Base-by-base conservation (phyloP, 2,329 filamentous ascomycete species). In the Aureobasidium mangrovei region DNA sequence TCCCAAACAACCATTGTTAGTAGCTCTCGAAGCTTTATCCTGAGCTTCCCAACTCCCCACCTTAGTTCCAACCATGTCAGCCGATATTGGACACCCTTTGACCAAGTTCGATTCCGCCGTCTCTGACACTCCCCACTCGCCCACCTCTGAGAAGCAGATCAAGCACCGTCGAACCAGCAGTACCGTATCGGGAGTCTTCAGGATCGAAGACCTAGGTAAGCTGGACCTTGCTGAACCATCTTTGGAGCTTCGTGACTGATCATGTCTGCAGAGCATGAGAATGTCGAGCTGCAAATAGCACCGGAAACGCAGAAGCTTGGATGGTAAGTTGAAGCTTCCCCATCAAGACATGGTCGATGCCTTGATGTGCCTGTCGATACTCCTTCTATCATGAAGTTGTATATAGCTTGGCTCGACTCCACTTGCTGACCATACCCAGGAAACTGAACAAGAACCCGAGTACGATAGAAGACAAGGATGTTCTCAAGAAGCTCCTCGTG, bases 61-160 rank as follows among this genome's bases (percentile, higher is more conserved):
- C 18, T 18, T 18, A 46, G 44, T 56, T 58, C 63, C 56, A 60
- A 71, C 62, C 61, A 82, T 84, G 80, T 75, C 80, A 65, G 72
- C 76, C 60, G 76, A 74, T 65, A 63, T 70, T 55, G 68, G 69
- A 61, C 63, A 58, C 60, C 80, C 85, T 65, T 81, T 95, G 69
- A 80, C 81, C 73, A 95, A 94, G 78, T 83, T 95, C 76, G 91
- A 96, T 74, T 95, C 91, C 57, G 89, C 88, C 76, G 83, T 94
- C 67, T 84, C 89, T 69, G 88, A 88, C 72, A 60, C 64, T 28
- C 72, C 91, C 64, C 80, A 82, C 61, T 79, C 80, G 64, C 84
- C 83, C 56, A 80, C 85, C 33, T 80, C 84, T 68, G 84, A 89
- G 60, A 75, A 77, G 64, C 80, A 80, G 69, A 81, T 80, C 67